Evolutionary conservation across 75 land plant genomes (phyloP), one percentile per base, ranked within the genome.

Genomic region (Chamaecyparis obtusa): DNA sequence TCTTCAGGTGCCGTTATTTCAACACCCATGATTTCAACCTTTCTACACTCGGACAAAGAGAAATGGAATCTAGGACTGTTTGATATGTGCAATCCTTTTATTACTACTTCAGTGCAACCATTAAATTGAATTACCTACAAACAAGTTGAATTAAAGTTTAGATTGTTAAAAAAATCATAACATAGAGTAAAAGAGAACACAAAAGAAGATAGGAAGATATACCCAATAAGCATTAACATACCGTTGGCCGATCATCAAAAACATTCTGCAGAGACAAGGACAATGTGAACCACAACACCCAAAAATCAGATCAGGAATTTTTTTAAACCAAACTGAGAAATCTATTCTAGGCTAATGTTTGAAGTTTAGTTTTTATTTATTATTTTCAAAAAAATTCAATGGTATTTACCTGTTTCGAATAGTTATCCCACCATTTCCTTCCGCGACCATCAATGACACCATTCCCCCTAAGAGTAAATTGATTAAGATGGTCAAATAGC

Each of bases 31-130:
- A 94, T 36, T 9, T n/a, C 8, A 0, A 89, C 88, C 7, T 75
- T 39, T 15, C 80, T 71, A 33, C 88, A 90, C 4, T 67, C 85
- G 2, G n/a, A 60, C 8, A 92, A 83, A 27, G 57, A 54, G 1
- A 94, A 87, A 41, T 92, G 94, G 43, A 44, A 83, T 75, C 86
- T 88, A 4, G 92, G 91, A 83, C 92, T 92, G 87, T 92, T 87
- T 1, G 75, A 17, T 27, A 67, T 41, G 19, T 14, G 71, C 72
- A 86, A 37, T 19, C 87, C 87, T 37, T 54, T 35, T 5, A 84
- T 56, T 14, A 27, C 44, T 24, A 86, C 19, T 33, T 35, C 56
- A 17, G n/a, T 8, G 44, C 85, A 86, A 37, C 41, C 71, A 2
- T 17, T 27, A n/a, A 83, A 71, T 16, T 17, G 17, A 19, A 89